Evolutionary conservation across 768 basidiomycete genomes (phyloP).

Genomic region (Nidula microcarpa): DNA sequence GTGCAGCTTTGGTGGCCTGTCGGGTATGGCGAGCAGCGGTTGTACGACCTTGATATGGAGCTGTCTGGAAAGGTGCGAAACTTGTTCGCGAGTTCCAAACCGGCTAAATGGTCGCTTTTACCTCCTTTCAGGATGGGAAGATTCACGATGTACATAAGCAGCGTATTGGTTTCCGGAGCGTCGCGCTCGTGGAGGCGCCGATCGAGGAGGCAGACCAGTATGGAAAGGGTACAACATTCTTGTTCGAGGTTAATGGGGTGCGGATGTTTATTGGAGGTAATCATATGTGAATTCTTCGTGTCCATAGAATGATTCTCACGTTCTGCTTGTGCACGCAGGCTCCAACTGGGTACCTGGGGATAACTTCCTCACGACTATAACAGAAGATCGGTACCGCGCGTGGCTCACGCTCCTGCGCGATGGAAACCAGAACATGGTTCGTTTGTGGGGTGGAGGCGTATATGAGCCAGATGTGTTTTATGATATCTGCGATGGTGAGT

Average conservation of each 20-base stretch:
- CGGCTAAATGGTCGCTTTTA: background rate
- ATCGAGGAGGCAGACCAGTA: constrained; percentile 73
- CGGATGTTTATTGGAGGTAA: constrained; percentile 84
- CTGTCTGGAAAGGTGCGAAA: constrained; percentile 51
- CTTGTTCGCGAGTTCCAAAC: no score
- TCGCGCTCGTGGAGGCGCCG: constrained; percentile 74
- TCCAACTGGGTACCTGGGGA: constrained; percentile 97
- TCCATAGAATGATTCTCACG: no score
- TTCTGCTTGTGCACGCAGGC: constrained; percentile 30
- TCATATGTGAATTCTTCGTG: constrained; percentile 3
- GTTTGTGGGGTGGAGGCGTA: constrained; percentile 94
- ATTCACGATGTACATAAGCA: constrained; percentile 50
- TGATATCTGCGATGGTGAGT: constrained; percentile 71
- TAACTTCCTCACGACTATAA: constrained; percentile 78
- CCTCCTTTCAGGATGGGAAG: constrained; percentile 36
- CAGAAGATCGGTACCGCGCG: constrained; percentile 56
- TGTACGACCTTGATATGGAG: constrained; percentile 61
- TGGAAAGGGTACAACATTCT: constrained; percentile 44
- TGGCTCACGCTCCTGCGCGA: constrained; percentile 86
- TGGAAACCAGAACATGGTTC: constrained; percentile 90
- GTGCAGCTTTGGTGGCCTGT: constrained; percentile 85
- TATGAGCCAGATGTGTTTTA: constrained; percentile 86
- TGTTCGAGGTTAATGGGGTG: constrained; percentile 89
- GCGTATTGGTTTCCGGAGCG: constrained; percentile 79
- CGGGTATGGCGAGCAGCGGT: constrained; percentile 75